Conservation (phyloP, 495 filamentous ascomycete species). For the Venustampulla echinocandica region DNA sequence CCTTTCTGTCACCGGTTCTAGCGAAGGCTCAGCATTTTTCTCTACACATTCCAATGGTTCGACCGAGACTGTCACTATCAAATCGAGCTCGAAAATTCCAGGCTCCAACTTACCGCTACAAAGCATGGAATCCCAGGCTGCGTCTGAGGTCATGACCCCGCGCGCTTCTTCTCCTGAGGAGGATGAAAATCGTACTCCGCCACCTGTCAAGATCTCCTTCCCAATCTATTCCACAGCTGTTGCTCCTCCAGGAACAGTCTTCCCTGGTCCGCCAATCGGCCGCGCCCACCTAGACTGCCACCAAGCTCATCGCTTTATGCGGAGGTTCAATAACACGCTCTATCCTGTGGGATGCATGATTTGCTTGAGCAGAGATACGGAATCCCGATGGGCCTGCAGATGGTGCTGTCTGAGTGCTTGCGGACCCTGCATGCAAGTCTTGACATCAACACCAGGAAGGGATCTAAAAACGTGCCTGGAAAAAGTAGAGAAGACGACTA, state of each 20-base stretch:
- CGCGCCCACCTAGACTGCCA: conserved; percentile 21
- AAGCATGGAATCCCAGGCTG: background rate
- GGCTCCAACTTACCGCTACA: background rate
- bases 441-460: conserved; percentile 13
- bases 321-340: conserved; percentile 12
- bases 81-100: background rate
- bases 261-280: conserved; percentile 5
- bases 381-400: conserved; percentile 18
- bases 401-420: conserved; percentile 25
- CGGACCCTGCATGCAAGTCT: conserved; percentile 17
- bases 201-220: conserved; percentile 36
- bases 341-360: conserved; percentile 24
- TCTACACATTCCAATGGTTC: no score
- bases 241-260: conserved; percentile 6
- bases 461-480: conserved; percentile 18
- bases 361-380: conserved; percentile 18
- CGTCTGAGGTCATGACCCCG: background rate
- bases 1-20: no score
- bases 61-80: conserved; percentile 19
- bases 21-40: no score
- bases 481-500: conserved; percentile 1
- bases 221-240: background rate
- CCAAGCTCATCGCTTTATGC: conserved; percentile 21
- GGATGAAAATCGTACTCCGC: no score
- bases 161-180: no score